phyloP scores from a whole-genome alignment of 768 basidiomycete genomes.

The Mycena floridula region DNA sequence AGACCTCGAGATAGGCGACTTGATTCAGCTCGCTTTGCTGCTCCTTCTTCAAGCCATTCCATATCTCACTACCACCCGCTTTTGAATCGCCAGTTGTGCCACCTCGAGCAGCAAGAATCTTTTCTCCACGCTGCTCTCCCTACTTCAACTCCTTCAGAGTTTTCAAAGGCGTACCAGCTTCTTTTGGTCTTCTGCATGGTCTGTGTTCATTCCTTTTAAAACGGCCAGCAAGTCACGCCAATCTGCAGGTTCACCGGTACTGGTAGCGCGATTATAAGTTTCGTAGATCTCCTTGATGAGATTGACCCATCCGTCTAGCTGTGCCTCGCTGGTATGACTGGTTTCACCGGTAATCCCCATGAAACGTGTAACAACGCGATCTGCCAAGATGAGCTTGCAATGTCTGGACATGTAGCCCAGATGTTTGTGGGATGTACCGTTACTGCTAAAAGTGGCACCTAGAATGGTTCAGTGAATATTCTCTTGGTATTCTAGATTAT shows the following conservation, averaged over 20 bases:
- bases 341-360: conserved; percentile 8
- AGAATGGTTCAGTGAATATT: neutral
- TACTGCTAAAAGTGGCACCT: conserved; percentile 9
- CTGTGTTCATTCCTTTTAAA: conserved; percentile 10
- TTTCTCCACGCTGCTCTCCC: neutral
- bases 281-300: conserved; percentile 8
- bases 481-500: neutral
- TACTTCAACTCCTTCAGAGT: conserved; percentile 1
- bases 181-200: conserved; percentile 21
- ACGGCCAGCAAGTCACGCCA: conserved; percentile 4
- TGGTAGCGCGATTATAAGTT: conserved; percentile 7
- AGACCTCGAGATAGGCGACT: conserved; percentile 1
- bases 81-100: neutral
- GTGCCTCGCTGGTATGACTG: conserved; percentile 15
- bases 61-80: conserved; percentile 4
- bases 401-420: conserved; percentile 10
- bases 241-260: neutral
- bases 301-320: conserved; percentile 13
- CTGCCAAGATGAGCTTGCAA: neutral
- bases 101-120: neutral
- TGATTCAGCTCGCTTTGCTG: conserved; percentile 4
- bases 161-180: conserved; percentile 7
- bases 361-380: conserved; percentile 1
- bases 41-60: conserved; percentile 5
- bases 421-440: conserved; percentile 12